Percentiles rank a stretch among this genome's conserved stretches.
These are phyloP conservation scores for Phytophthora syringae DNA, from an alignment of 352 stramenopile genomes.

Conservation along the genomic window DNA sequence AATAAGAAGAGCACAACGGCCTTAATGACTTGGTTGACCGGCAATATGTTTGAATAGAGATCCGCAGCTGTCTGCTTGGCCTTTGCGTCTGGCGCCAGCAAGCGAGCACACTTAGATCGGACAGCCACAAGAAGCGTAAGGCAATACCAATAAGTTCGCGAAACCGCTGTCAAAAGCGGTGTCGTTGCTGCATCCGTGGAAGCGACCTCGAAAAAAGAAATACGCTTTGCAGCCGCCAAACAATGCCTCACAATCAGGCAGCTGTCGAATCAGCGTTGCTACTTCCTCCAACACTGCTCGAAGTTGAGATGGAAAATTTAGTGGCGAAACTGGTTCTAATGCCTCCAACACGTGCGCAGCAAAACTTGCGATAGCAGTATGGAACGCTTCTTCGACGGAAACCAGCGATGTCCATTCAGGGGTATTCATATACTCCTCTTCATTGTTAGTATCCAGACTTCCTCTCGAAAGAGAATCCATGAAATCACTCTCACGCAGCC, in stretches of 20 bases:
- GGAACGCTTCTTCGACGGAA: conserved; percentile 43
- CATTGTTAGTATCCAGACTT: conserved; percentile 5
- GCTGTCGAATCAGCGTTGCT: conserved; percentile 43
- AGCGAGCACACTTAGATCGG: conserved; percentile 18
- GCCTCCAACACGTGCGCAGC: conserved; percentile 22
- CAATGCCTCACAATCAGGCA: conserved; percentile 67
- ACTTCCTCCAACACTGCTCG: conserved; percentile 41
- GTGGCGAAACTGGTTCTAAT: conserved; percentile 18
- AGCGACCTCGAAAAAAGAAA: conserved; percentile 75
- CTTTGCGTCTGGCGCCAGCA: not conserved
- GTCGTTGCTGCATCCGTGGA: conserved; percentile 52
- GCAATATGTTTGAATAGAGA: conserved; percentile 18
- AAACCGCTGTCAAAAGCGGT: conserved; percentile 63
- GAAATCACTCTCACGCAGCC: conserved; percentile 39
- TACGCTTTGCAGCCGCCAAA: conserved; percentile 63
- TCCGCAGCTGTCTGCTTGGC: conserved; percentile 20
- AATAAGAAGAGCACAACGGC: conserved; percentile 74
- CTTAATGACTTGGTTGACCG: conserved; percentile 52
- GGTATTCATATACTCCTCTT: conserved; percentile 17
- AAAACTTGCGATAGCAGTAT: conserved; percentile 35
- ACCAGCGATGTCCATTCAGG: conserved; percentile 42
- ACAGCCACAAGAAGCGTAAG: conserved; percentile 51
- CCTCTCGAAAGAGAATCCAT: conserved; percentile 36
- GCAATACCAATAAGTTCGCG: conserved; percentile 65
- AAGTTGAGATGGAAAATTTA: conserved; percentile 12